phyloP scores from a whole-genome alignment of 2,329 filamentous ascomycete species.

The Hypocreales sp. region DNA sequence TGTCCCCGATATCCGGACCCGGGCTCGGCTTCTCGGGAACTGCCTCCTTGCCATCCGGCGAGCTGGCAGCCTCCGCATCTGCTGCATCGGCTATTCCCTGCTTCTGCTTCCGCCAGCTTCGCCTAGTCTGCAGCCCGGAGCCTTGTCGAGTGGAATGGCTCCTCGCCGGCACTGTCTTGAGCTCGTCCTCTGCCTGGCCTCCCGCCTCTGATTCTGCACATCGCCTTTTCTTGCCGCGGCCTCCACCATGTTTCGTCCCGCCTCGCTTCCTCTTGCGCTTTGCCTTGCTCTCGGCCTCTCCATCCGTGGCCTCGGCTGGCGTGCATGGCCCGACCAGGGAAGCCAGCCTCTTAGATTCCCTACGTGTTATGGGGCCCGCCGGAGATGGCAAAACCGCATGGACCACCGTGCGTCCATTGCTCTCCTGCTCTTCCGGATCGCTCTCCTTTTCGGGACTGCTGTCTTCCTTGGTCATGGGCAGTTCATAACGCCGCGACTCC shows the following conservation, averaged over 20 bases:
- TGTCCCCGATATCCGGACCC: conserved; percentile 14
- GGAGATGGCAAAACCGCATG: no score
- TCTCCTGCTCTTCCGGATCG: neutral
- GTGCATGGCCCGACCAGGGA: conserved; percentile 10
- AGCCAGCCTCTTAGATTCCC: conserved; percentile 3
- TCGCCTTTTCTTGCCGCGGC: conserved; percentile 14
- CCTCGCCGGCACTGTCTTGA: neutral
- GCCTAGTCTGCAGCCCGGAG: conserved; percentile 6
- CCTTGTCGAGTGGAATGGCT: neutral
- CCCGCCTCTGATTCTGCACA: conserved; percentile 6
- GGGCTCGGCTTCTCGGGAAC: neutral
- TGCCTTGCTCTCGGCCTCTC: conserved; percentile 1
- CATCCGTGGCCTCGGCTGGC: conserved; percentile 4
- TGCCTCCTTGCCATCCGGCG: conserved; percentile 4
- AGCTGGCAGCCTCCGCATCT: neutral
- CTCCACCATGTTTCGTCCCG: conserved; percentile 6
- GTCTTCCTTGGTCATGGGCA: conserved; percentile 7
- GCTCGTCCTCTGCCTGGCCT: conserved; percentile 6
- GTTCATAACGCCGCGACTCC: conserved; percentile 22
- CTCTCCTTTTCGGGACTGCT: conserved; percentile 7
- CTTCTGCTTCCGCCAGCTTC: conserved; percentile 6
- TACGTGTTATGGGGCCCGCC: conserved; percentile 4
- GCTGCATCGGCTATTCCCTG: conserved; percentile 1
- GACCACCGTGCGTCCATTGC: no score
- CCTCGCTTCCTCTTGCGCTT: conserved; percentile 16